Evolutionary conservation across 495 filamentous ascomycete species (phyloP).

Genomic region (Astrothelium subdiscretum): DNA sequence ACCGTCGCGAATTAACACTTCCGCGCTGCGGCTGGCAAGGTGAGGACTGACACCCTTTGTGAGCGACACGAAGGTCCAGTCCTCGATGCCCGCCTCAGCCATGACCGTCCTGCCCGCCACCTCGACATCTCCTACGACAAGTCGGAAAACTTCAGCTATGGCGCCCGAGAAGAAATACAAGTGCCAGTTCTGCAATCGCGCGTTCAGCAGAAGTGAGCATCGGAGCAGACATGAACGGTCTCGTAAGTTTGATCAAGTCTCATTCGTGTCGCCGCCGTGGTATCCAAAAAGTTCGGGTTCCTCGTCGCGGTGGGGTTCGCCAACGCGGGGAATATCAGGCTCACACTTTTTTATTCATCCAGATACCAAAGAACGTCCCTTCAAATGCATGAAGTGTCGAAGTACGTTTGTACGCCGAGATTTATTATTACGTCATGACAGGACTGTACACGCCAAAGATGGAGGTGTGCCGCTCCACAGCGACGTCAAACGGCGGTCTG

Average conservation of each 20-base stretch:
- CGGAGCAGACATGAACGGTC: conserved; percentile 93
- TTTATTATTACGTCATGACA: conserved; percentile 89
- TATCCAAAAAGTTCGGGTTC: background rate
- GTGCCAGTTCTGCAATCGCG: conserved; percentile 95
- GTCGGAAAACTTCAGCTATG: conserved; percentile 22
- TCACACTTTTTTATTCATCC: conserved; percentile 5
- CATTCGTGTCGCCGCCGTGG: conserved; percentile 2
- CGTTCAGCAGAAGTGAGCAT: conserved; percentile 95
- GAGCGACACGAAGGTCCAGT: background rate
- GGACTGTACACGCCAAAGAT: conserved; percentile 97
- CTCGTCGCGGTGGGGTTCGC: conserved; percentile 6
- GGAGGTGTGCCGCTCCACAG: conserved; percentile 90
- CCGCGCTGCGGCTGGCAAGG: background rate
- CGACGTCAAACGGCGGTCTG: conserved; percentile 80
- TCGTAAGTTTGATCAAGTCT: conserved; percentile 55
- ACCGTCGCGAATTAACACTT: background rate
- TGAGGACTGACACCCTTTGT: background rate
- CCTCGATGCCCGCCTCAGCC: conserved; percentile 15
- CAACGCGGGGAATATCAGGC: conserved; percentile 1
- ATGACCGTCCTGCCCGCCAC: conserved; percentile 21
- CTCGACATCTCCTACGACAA: conserved; percentile 15
- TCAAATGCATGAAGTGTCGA: conserved; percentile 95
- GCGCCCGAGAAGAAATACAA: conserved; percentile 96
- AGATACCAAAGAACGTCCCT: conserved; percentile 98
- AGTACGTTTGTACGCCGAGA: conserved; percentile 98